Conservation (phyloP, 73 alveolate genomes). For the Symbiodinium pilosum region DNA sequence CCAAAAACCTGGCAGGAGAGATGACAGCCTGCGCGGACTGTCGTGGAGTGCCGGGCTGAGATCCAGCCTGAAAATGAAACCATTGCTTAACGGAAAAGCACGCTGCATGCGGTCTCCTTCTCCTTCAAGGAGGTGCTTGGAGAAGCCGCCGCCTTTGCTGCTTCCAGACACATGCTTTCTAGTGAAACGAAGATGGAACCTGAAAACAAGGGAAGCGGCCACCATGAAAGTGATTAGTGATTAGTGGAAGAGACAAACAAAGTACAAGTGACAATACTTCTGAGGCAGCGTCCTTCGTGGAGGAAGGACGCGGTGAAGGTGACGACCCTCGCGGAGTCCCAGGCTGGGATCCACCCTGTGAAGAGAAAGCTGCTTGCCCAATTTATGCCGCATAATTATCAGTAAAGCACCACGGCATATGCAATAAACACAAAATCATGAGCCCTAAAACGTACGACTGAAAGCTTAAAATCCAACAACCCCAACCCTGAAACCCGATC, state of each 20-base stretch:
- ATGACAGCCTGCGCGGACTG: neutral
- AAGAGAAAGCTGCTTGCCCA: neutral
- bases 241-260: too few species aligned
- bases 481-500: too few species aligned
- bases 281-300: neutral
- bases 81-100: neutral
- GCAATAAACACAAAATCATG: too few species aligned
- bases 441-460: too few species aligned
- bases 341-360: neutral
- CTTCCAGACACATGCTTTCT: too few species aligned
- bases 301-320: neutral
- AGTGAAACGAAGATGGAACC: too few species aligned
- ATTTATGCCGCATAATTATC: too few species aligned
- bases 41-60: slow-evolving; percentile 11
- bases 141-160: neutral
- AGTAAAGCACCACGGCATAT: too few species aligned
- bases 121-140: neutral
- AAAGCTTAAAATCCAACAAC: too few species aligned
- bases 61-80: neutral
- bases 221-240: too few species aligned
- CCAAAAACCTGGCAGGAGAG: too few species aligned
- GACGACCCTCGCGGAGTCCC: neutral
- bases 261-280: too few species aligned
- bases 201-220: neutral
- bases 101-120: neutral